Evolutionary conservation across 2,329 filamentous ascomycete genomes (phyloP), one percentile per base, ranked within the genome.

Genomic region (Aspergillus sp.): DNA sequence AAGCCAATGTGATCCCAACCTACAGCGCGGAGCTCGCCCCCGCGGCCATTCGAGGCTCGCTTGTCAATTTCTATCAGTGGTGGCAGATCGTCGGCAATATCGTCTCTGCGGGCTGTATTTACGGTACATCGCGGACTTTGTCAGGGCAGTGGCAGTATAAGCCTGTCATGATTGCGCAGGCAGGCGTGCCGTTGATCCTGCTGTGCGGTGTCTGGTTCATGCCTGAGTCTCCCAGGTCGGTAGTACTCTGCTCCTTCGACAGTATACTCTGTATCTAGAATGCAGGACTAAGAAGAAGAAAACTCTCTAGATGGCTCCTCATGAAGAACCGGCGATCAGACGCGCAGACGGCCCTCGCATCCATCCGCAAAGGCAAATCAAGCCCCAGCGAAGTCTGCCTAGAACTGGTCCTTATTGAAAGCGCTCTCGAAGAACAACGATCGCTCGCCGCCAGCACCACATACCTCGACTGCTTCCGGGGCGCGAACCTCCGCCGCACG

Each of bases 401-500:
- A 13, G 34, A 38, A 11, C 34, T 96, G 45, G 87, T 89, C 67
- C 93, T 95, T 89, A 96, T 96, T 87, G 84, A 90, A 1, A 89
- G 93, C 70, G 96, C 91, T 1, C 91, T 89, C 2, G 88, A 88
- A 1, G 78, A 95, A 5, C 91, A 96, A 71, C 82, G 90, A 70
- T 77, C 84, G 71, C 87, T 90, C 47, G 90, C 89, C 3, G 76
- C 78, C 4, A 90, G 90, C 32, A 84, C 89, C 3, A 85, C 80
- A 43, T 96, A 93, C 74, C 75, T 82, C 66, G 45, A 48, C 11
- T 34, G 26, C 45, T 48, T 48, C 45, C 7, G 9, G 1, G 45
- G 45, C 45, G 13, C 45, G 17, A 48, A 48, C 20, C 45, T 36
- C 13, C 45, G 45, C 13, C 45, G 45, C 22, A 47, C 43, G 3